Evolutionary conservation across 2,329 filamentous ascomycete genomes (phyloP), one percentile per base, ranked within the genome.

Genomic region (Aspergillus candidus): DNA sequence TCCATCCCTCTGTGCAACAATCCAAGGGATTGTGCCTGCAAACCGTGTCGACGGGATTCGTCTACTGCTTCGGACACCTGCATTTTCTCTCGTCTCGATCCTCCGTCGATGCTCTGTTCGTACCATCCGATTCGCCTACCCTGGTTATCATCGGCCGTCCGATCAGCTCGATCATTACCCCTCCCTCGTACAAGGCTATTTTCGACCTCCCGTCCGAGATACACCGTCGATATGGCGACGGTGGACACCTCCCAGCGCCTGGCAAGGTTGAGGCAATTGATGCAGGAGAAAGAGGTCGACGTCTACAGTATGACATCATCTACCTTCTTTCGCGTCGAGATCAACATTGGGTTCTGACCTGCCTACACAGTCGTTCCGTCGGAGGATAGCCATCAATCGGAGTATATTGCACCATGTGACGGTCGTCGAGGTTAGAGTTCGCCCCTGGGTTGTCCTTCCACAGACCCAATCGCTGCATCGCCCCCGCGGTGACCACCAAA

Each of bases 351-450:
- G 53, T 52, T 58, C 70, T 76, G 56, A 61, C 53, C 22, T 35
- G 50, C 55, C 55, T 42, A 43, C 39, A 49, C 63, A 97, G 91
- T 98, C 62, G 80, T 97, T 6, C 93, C 93, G 1, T 96, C 91
- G 30, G 93, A 97, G 78, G 93, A 98, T 66, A 91, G 88, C 63
- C 93, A 98, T 66, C 88, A 91, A 56, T 97, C 91, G 55, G 93
- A 98, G 72, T 98, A 98, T 69, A 96, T 96, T 66, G 93, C 93
- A 40, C 83, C 84, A n/a, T 95, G 88, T 65, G 93, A 98, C 72
- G 90, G 79, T 49, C 83, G 93, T 55, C 83, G 93, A 79, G 78
- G 78, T 81, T 55, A 67, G 64, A 47, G 47, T 32, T 18, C 11
- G 42, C 40, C 35, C 38, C 41, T 36, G 22, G 22, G 22, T 38